These are phyloP conservation scores for Castanea crenata DNA, from an alignment of 306 rosid species.

Conservation along the genomic window DNA sequence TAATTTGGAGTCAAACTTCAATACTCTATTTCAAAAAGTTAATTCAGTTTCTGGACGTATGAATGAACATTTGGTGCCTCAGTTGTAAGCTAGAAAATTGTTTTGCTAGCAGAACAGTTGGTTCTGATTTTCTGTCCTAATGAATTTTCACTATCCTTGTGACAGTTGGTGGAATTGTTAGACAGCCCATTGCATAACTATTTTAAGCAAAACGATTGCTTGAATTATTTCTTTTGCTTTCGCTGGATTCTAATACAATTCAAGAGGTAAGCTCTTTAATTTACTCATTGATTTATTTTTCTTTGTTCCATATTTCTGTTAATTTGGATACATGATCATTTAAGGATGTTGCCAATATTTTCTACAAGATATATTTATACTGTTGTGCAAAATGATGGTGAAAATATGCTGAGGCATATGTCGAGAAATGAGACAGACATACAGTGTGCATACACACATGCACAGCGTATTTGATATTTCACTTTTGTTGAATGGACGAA, in stretches of 20 bases:
- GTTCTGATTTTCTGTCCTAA: constrained; percentile 12
- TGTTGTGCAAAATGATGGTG: neutral
- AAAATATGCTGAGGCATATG: neutral
- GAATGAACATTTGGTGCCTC: neutral
- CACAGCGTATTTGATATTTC: neutral
- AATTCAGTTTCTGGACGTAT: neutral
- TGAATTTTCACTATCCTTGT: constrained; percentile 25
- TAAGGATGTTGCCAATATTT: neutral
- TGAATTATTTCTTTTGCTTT: constrained; percentile 96
- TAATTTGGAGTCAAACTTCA: neutral
- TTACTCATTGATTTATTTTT: constrained; percentile 1
- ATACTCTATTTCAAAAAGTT: neutral
- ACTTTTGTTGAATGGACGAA: no score
- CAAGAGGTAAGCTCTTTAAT: constrained; percentile 63
- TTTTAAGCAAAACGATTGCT: constrained; percentile 86
- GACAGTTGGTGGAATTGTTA: constrained; percentile 94
- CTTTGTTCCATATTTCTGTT: neutral
- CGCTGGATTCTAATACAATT: constrained; percentile 98
- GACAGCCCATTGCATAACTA: constrained; percentile 85
- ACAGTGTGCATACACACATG: neutral
- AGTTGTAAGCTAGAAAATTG: neutral
- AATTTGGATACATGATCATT: neutral
- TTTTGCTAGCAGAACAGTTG: constrained; percentile 9
- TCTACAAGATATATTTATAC: neutral
- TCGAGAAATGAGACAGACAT: neutral